phyloP scores from a whole-genome alignment of 2,329 filamentous ascomycete species.

The Aureobasidium leucospermi region DNA sequence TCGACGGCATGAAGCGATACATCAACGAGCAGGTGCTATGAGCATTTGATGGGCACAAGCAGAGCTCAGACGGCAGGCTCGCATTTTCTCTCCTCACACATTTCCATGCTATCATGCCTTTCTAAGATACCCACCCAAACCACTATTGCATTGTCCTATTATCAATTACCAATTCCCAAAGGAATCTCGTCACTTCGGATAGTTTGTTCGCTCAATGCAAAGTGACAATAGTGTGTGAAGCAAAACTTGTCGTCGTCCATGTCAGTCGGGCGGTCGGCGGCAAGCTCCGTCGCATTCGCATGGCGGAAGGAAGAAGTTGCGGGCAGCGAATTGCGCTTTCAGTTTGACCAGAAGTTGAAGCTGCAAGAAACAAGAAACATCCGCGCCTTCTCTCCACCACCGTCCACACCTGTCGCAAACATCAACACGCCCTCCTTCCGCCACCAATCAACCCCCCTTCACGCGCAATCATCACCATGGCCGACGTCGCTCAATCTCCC shows the following conservation, averaged over 20 bases:
- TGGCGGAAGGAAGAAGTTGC: not conserved
- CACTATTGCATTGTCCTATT: not conserved
- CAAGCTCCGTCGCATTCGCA: not conserved
- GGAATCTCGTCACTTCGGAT: not conserved
- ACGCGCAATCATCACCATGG: slow-evolving; percentile 21
- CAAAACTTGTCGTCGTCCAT: not conserved
- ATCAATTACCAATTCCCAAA: not conserved
- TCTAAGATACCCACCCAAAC: not conserved
- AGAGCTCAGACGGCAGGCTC: not conserved
- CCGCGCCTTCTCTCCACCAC: not conserved
- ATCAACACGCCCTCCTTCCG: not conserved
- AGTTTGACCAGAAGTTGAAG: not conserved
- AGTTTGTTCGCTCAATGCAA: not conserved
- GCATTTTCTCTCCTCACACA: not conserved
- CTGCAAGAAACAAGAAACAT: not conserved
- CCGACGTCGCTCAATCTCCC: slow-evolving; percentile 35
- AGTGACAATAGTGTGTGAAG: not conserved
- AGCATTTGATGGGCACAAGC: not conserved
- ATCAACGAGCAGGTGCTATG: slow-evolving; percentile 28
- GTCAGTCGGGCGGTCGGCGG: not conserved
- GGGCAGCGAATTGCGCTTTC: not conserved
- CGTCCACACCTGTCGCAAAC: not conserved
- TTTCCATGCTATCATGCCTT: not conserved
- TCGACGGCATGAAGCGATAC: slow-evolving; percentile 41
- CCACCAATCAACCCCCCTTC: not conserved